phyloP scores from a whole-genome alignment of 331 rosid genomes.

The Pyracantha coccinea region DNA sequence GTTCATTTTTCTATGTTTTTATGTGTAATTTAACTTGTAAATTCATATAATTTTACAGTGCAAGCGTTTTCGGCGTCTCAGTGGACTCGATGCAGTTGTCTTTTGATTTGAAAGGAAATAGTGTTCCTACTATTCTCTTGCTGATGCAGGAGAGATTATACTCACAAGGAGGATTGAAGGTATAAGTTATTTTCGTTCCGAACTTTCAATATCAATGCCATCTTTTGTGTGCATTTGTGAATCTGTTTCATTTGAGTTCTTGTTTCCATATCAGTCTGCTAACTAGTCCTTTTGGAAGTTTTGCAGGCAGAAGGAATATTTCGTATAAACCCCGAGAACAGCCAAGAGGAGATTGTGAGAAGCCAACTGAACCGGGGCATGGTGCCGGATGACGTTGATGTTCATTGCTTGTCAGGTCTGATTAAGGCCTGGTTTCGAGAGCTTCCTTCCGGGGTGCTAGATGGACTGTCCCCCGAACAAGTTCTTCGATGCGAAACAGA shows the following conservation, averaged over 20 bases:
- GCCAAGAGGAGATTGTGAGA: slow-evolving; percentile 85
- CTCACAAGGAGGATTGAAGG: slow-evolving; percentile 84
- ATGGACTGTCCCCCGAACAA: slow-evolving; percentile 93
- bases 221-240: neutral
- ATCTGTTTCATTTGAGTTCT: neutral
- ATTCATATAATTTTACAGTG: slow-evolving; percentile 36
- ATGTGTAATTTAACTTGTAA: slow-evolving; percentile 12
- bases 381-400: slow-evolving; percentile 82
- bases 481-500: slow-evolving; percentile 86
- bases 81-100: slow-evolving; percentile 98
- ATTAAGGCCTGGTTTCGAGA: slow-evolving; percentile 97
- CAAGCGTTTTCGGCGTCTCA: slow-evolving; percentile 86
- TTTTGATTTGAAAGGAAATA: slow-evolving; percentile 79
- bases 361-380: slow-evolving; percentile 73
- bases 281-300: neutral
- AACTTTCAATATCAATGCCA: neutral
- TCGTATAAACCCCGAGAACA: slow-evolving; percentile 83
- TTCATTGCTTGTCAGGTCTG: slow-evolving; percentile 84
- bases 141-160: slow-evolving; percentile 93
- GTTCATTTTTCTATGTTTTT: neutral
- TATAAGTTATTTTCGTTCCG: slow-evolving; percentile 2
- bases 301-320: slow-evolving; percentile 90
- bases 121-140: slow-evolving; percentile 81
- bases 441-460: slow-evolving; percentile 90
- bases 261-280: neutral